Conservation (phyloP, 495 filamentous ascomycete species). For the Hyphodiscus hymeniophilus region DNA sequence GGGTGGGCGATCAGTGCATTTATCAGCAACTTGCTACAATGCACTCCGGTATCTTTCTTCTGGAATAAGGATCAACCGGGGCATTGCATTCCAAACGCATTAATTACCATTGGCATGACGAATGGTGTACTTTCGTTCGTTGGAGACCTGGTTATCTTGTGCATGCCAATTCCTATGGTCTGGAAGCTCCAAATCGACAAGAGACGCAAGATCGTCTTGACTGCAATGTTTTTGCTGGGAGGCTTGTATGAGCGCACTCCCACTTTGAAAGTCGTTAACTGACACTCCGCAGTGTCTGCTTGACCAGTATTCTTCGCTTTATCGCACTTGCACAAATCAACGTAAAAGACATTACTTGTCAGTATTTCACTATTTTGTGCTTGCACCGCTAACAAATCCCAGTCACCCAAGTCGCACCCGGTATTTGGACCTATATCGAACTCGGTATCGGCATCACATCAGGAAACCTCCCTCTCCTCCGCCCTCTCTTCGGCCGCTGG, state of each 20-base stretch:
- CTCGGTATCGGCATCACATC: slow-evolving; percentile 25
- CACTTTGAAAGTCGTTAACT: not conserved
- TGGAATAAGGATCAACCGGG: slow-evolving; percentile 26
- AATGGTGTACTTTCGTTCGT: slow-evolving; percentile 17
- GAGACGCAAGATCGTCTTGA: slow-evolving; percentile 25
- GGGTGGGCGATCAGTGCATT: slow-evolving; percentile 21
- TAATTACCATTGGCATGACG: slow-evolving; percentile 2
- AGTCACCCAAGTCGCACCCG: slow-evolving; percentile 12
- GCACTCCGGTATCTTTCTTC: slow-evolving; percentile 26
- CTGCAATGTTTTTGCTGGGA: slow-evolving; percentile 26
- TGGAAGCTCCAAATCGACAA: slow-evolving; percentile 31
- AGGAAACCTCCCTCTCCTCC: slow-evolving; percentile 22
- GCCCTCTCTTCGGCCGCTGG: slow-evolving; percentile 18
- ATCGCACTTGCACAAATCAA: slow-evolving; percentile 5
- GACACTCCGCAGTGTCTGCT: not conserved
- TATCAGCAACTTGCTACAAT: slow-evolving; percentile 26
- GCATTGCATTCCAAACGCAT: slow-evolving; percentile 21
- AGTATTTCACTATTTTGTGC: not conserved
- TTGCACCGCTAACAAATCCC: not conserved
- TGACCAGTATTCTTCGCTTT: slow-evolving; percentile 8
- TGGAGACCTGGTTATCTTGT: slow-evolving; percentile 27
- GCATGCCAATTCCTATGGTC: slow-evolving; percentile 34
- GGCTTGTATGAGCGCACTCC: slow-evolving; percentile 17
- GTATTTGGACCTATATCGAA: slow-evolving; percentile 26
- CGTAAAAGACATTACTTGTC: slow-evolving; percentile 7